Percentiles rank a stretch among this genome's conserved stretches.
These are phyloP conservation scores for Penicillium pulvis DNA, from an alignment of 495 filamentous ascomycete genomes.

Conservation along the genomic window DNA sequence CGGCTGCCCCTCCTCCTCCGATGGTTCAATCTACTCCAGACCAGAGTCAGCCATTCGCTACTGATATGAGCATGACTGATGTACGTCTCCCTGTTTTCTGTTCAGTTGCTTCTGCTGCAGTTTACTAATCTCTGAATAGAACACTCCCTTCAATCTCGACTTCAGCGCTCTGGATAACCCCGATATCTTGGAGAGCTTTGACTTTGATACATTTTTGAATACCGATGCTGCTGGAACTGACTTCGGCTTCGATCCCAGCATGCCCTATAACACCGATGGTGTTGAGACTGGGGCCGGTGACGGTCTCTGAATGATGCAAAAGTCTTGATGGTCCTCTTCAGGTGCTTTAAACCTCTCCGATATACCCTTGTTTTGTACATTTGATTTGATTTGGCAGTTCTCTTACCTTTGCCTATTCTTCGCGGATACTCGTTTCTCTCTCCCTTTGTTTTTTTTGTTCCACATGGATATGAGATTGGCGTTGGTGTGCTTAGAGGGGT, in stretches of 20 bases:
- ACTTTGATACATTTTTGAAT: conserved; percentile 93
- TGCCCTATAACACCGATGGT: conserved; percentile 44
- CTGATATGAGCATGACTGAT: conserved; percentile 42
- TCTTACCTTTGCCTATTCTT: conserved; percentile 23
- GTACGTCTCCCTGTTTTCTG: conserved; percentile 29
- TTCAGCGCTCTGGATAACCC: conserved; percentile 61
- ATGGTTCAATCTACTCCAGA: conserved; percentile 51
- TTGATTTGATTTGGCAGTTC: conserved; percentile 28
- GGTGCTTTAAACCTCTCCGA: conserved; percentile 39
- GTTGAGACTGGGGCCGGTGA: conserved; percentile 56
- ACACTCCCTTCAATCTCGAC: conserved; percentile 54
- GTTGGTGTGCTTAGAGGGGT: conserved; percentile 40
- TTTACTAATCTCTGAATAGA: conserved; percentile 16
- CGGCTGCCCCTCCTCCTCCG: conserved; percentile 42
- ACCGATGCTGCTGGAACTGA: conserved; percentile 54
- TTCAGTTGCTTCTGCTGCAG: conserved; percentile 21
- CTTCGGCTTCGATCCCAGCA: conserved; percentile 55
- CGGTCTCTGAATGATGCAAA: conserved; percentile 43
- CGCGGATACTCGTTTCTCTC: conserved; percentile 25
- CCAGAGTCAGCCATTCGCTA: conserved; percentile 40
- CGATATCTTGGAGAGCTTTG: conserved; percentile 87
- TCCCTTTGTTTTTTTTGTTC: conserved; percentile 17
- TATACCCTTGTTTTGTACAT: conserved; percentile 55
- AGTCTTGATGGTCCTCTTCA: conserved; percentile 42
- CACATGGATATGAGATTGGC: conserved; percentile 45